Conservation (phyloP, 225 moss, liverwort and hornwort genomes). For the Pseudoscleropodium purum region DNA sequence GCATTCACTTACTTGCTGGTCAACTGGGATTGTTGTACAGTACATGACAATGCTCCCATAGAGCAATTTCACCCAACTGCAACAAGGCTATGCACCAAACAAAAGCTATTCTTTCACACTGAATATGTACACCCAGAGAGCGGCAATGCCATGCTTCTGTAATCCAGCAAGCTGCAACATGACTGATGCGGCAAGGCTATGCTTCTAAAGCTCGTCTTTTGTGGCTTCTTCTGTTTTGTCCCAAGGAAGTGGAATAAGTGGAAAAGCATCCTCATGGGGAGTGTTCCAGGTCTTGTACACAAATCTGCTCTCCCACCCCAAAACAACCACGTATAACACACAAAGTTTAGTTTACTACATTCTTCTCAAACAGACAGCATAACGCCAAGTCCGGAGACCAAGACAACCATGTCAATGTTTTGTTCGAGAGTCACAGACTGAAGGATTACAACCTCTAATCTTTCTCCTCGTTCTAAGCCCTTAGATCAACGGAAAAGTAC, state of each 20-base stretch:
- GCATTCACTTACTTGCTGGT: no score
- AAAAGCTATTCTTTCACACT: background rate
- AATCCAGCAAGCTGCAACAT: background rate
- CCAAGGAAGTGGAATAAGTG: background rate
- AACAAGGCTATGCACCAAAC: background rate
- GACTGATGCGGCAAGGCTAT: background rate
- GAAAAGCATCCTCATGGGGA: background rate
- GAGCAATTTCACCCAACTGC: background rate
- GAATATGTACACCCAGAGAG: background rate
- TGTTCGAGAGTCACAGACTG: background rate
- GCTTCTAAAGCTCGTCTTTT: background rate
- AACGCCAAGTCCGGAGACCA: background rate
- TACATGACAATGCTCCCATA: background rate
- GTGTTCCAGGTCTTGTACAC: conserved; percentile 18
- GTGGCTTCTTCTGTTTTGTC: background rate
- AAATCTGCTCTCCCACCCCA: conserved; percentile 7
- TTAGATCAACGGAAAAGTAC: background rate
- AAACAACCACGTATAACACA: background rate
- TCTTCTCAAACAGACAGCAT: background rate
- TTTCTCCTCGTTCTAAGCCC: background rate
- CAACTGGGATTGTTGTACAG: no score
- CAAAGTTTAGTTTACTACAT: background rate
- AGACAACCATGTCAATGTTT: background rate
- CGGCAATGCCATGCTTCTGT: background rate
- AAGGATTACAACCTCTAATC: background rate